Evolutionary conservation across 768 basidiomycete species (phyloP).

Genomic region (Suillus variegatus): DNA sequence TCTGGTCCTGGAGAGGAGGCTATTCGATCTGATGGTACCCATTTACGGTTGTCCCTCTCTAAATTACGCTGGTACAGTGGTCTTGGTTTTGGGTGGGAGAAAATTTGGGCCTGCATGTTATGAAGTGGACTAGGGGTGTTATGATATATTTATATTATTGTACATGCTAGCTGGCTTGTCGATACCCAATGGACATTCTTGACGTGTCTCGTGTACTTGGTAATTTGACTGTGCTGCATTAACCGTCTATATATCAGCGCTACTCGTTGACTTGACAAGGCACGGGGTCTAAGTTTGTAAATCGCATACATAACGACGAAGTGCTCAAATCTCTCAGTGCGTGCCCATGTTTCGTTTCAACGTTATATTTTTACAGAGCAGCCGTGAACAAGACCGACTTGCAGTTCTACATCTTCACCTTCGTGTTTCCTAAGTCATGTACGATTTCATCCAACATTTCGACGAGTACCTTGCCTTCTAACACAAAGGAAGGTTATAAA

Average conservation of each 20-base stretch:
- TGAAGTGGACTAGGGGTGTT: not conserved
- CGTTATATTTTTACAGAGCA: not conserved
- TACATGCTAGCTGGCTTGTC: not conserved
- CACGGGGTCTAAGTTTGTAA: not conserved
- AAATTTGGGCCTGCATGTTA: not conserved
- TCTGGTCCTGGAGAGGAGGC: not conserved
- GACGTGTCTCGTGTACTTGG: not conserved
- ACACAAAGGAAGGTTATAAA: not conserved
- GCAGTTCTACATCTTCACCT: no score
- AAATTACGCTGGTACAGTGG: not conserved
- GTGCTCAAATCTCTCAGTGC: not conserved
- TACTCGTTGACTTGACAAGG: not conserved
- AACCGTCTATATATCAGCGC: not conserved
- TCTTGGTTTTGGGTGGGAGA: not conserved
- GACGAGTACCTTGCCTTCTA: conserved; percentile 12
- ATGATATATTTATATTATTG: not conserved
- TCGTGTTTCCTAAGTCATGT: not conserved
- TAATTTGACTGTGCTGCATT: not conserved
- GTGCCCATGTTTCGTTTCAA: not conserved
- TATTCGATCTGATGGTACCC: not conserved
- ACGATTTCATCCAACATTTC: conserved; percentile 19
- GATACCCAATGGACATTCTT: not conserved
- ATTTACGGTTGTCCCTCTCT: not conserved
- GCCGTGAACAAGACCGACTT: not conserved
- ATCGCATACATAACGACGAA: not conserved